Conservation (phyloP, 495 filamentous ascomycete genomes). For the Cercophora sp. region DNA sequence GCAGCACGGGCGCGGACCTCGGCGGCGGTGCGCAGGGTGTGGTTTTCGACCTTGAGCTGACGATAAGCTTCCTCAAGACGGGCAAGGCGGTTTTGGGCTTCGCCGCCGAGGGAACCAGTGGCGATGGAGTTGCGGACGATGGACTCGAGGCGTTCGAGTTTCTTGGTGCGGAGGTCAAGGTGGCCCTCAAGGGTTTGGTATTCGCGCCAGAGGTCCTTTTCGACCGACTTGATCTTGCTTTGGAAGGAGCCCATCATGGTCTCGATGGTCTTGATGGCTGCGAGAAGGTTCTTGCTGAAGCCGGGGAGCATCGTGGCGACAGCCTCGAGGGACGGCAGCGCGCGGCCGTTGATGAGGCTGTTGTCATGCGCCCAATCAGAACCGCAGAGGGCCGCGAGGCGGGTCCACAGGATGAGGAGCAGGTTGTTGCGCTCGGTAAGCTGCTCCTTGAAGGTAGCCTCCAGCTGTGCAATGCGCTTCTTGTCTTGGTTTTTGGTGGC, state of each 20-base stretch:
- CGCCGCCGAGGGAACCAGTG: conserved; percentile 37
- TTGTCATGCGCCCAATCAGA: conserved; percentile 89
- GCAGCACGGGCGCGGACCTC: conserved; percentile 39
- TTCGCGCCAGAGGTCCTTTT: conserved; percentile 83
- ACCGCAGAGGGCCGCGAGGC: conserved; percentile 80
- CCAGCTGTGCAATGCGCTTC: conserved; percentile 66
- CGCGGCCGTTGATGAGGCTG: conserved; percentile 79
- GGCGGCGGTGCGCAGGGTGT: conserved; percentile 59
- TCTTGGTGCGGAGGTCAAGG: conserved; percentile 73
- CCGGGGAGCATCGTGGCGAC: conserved; percentile 74
- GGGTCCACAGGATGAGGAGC: conserved; percentile 80
- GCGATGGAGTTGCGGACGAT: conserved; percentile 56
- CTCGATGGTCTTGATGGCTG: conserved; percentile 86
- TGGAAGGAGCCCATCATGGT: conserved; percentile 76
- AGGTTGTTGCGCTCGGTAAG: conserved; percentile 85
- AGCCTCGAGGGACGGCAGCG: conserved; percentile 72
- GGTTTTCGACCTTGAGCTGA: conserved; percentile 77
- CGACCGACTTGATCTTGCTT: conserved; percentile 71
- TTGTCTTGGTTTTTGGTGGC: conserved; percentile 65
- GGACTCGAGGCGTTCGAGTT: conserved; percentile 81
- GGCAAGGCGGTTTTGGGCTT: conserved; percentile 54
- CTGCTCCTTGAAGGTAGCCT: conserved; percentile 77
- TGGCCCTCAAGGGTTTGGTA: conserved; percentile 82
- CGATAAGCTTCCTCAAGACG: conserved; percentile 78
- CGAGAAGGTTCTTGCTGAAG: conserved; percentile 83